These are phyloP conservation scores for Pyracantha coccinea DNA, from an alignment of 331 rosid species.

Conservation along the genomic window DNA sequence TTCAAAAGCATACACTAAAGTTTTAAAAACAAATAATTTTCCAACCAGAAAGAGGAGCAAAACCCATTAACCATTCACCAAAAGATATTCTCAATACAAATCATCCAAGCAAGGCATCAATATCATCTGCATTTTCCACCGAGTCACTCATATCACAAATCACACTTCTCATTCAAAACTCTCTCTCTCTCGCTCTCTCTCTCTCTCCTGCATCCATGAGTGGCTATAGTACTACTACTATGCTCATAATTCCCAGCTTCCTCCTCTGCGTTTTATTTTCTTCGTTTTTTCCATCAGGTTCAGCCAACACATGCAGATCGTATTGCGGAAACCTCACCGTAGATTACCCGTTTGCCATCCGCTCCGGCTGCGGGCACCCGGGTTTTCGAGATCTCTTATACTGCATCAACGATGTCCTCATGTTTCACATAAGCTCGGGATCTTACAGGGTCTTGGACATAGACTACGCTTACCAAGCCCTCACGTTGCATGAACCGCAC, in stretches of 20 bases:
- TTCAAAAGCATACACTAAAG: slow-evolving; percentile 19
- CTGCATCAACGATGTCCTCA: slow-evolving; percentile 82
- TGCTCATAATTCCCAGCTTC: slow-evolving; percentile 16
- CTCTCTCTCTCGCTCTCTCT: not conserved
- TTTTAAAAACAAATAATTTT: slow-evolving; percentile 14
- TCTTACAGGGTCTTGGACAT: slow-evolving; percentile 83
- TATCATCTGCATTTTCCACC: slow-evolving; percentile 12
- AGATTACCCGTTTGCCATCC: slow-evolving; percentile 78
- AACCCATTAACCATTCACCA: slow-evolving; percentile 45
- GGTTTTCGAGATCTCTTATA: slow-evolving; percentile 79
- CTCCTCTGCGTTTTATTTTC: not conserved
- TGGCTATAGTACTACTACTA: not conserved
- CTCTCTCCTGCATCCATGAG: slow-evolving; percentile 19
- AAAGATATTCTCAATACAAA: slow-evolving; percentile 31
- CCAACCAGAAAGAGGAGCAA: slow-evolving; percentile 29
- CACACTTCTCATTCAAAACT: too few relatives aligned
- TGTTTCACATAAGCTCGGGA: slow-evolving; percentile 89
- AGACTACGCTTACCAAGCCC: slow-evolving; percentile 75
- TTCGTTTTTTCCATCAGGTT: slow-evolving; percentile 11
- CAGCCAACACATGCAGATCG: slow-evolving; percentile 46
- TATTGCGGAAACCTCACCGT: slow-evolving; percentile 88
- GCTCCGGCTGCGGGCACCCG: slow-evolving; percentile 92
- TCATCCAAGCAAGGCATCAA: slow-evolving; percentile 42
- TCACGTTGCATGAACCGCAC: slow-evolving; percentile 87
- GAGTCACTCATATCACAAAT: too few relatives aligned